Base-by-base conservation (phyloP, 768 basidiomycete species). In the Roridomyces roridus region DNA sequence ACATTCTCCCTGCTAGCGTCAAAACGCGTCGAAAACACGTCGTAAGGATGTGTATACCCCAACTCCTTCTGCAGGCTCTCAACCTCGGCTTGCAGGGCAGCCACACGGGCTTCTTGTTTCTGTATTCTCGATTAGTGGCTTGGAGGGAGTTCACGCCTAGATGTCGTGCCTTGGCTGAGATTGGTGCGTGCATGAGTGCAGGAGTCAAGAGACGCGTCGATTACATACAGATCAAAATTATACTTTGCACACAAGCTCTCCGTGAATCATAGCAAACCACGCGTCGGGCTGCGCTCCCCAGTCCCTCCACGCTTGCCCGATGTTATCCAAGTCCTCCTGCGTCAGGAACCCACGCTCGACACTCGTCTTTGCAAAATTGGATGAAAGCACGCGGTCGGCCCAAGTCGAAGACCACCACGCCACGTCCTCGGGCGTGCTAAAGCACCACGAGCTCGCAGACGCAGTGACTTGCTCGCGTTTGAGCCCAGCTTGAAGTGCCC, bases 61-160 rank as follows among this genome's bases (percentile, higher is more conserved):
- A 87, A 73, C 54, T 65, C 68, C 45, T 70, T 65, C 63, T 87
- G 79, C 11, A 86, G 70, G 15, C 67, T 71, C 18, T 75, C 74
- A 18, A 83, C 74, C 57, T 87, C 85, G 1, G 70, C 70, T 53
- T 85, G 71, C 2, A 87, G 74, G 6, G 76, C 75, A 5, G 73
- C 68, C 20, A 77, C 70, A n/a, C 80, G 76, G 18, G 77, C 80
- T 57, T 82, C 74, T 61, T 85, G 83, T 62, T 79, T 79, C 85
- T 86, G 39, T 14, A 47, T 47, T 25, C 15, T 21, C 68, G 0
- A 65, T 67, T 11, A 52, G 42, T 21, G 37, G 36, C 12, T 12
- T 4, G 20, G 24, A 26, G 5, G 21, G n/a, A 20, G 24, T 12
- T 14, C 21, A 4, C 28, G 26, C 17, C 4, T 5, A 39, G 5